Conservation (phyloP, 805 yeast genomes). For the Dipodascus albidus region DNA sequence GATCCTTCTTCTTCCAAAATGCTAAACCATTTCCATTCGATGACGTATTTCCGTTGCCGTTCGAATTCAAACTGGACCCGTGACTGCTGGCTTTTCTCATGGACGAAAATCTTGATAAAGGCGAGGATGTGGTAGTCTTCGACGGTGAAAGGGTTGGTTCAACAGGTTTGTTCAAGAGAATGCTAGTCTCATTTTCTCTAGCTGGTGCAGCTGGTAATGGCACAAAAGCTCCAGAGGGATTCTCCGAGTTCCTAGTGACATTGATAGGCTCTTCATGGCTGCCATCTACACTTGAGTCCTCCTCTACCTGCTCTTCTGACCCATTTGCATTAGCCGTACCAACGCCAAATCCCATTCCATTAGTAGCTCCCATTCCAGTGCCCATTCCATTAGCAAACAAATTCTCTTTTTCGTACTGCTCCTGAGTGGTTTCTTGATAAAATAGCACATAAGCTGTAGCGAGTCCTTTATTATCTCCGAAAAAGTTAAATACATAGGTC, state of each 20-base stretch:
- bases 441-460: slow-evolving; percentile 88
- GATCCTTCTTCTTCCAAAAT: background rate
- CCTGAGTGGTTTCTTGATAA: slow-evolving; percentile 42
- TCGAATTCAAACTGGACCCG: background rate
- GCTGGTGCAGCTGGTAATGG: background rate
- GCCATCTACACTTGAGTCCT: background rate
- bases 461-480: slow-evolving; percentile 79
- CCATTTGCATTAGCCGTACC: background rate
- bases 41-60: background rate
- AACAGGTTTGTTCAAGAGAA: too few relatives aligned
- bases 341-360: background rate
- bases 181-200: background rate
- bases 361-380: too few relatives aligned
- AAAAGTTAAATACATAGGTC: slow-evolving; percentile 67
- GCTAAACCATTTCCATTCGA: background rate
- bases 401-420: slow-evolving; percentile 17
- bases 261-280: background rate
- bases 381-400: slow-evolving; percentile 7
- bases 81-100: background rate
- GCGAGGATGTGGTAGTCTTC: background rate
- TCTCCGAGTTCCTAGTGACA: background rate
- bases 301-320: background rate
- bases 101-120: background rate
- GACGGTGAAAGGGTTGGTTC: background rate
- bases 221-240: background rate